Evolutionary conservation across 2,329 filamentous ascomycete genomes (phyloP).

Genomic region (Colletotrichum tropicicola): DNA sequence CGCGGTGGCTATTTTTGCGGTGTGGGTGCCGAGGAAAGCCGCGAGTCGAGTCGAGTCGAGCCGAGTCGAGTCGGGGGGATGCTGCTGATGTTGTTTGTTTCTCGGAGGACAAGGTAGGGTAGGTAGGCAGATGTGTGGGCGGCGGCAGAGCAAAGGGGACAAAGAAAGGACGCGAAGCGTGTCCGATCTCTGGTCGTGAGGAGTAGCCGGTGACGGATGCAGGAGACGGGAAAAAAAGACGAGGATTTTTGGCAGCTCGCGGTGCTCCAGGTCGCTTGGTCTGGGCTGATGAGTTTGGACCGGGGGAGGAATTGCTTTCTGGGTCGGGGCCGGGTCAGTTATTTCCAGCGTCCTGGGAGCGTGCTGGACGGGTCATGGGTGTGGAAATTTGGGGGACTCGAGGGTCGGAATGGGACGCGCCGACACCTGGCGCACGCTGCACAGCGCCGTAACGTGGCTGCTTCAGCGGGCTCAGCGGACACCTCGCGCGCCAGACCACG

Average conservation of each 20-base stretch:
- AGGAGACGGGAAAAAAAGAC: neutral
- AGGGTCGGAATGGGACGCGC: neutral
- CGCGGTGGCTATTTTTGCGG: conserved; percentile 11
- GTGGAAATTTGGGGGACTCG: neutral
- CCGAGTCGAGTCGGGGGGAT: no score
- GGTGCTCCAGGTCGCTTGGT: neutral
- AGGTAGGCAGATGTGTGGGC: neutral
- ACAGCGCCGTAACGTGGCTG: neutral
- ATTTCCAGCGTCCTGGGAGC: conserved; percentile 10
- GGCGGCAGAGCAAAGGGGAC: neutral
- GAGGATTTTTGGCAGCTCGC: neutral
- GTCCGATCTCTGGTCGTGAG: neutral
- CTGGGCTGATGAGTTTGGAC: conserved; percentile 2
- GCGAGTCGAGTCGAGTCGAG: neutral
- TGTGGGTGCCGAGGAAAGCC: conserved; percentile 23
- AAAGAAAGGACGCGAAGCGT: neutral
- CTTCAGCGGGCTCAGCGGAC: neutral
- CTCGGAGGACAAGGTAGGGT: neutral
- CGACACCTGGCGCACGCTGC: neutral
- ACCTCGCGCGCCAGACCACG: neutral
- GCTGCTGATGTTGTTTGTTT: no score
- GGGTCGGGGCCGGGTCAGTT: conserved; percentile 2
- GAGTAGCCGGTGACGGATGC: neutral
- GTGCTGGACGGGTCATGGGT: no score
- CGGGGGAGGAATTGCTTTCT: neutral